Base-by-base conservation (phyloP, 2,329 filamentous ascomycete genomes). In the Ophiostoma sp. region DNA sequence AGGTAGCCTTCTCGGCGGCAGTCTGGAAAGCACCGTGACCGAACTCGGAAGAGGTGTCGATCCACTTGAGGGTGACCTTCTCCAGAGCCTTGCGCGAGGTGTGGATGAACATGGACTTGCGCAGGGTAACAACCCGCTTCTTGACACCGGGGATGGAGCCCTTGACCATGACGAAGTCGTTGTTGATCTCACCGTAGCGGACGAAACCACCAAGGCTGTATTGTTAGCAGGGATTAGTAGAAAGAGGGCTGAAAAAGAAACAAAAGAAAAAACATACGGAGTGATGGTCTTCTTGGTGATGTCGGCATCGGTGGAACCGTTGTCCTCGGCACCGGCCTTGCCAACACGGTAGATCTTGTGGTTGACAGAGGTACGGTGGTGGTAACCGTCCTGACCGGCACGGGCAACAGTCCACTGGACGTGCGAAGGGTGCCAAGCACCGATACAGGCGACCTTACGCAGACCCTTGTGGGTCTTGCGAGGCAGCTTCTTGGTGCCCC, bases 381-480 rank as follows among this genome's bases (percentile, higher is more conserved):
- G 95, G 90, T 99, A 99, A 88, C 95, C 95, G 84, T 90, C 89
- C 87, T 99, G 95, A 97, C 95, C 95, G 76, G 95, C 95, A 91
- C 95, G 95, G 82, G 94, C 95, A 87, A 99, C 95, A 83, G 95
- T 99, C 95, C 95, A 99, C 88, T 99, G 95, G 84, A 99, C 95
- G 93, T 99, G 95, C 84, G 92, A 93, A 81, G 95, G 95, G 88
- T 99, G 95, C 95, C 95, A 99, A 79, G 95, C 95, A 92, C 95
- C 95, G 84, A 99, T 99, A 97, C 95, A 99, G 81, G 95, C 95
- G 79, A 99, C 94, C 92, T 99, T 99, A 81, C 95, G 91, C 81
- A 99, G 93, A 97, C 95, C 95, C 91, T 99, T 99, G 92, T 99
- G 95, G 74, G 95, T 99, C 93, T 99, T 99, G 82, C 95, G 93